A percentile compares a stretch with the other conserved stretches of the same genome.
Conservation (phyloP, 1,139 yeast genomes). For the Saccharomyces hybrid region DNA sequence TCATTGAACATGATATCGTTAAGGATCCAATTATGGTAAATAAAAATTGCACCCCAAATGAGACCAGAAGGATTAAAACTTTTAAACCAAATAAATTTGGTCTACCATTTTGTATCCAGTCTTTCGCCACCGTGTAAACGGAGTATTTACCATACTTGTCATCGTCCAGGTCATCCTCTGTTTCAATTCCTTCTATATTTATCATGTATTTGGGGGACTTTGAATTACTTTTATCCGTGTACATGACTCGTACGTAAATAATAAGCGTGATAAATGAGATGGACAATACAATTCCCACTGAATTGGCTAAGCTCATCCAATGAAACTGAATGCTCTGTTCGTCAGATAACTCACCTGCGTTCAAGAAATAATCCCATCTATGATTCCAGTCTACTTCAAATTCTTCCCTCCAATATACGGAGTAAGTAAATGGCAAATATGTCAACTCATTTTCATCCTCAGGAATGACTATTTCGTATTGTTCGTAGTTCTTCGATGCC, state of each 20-base stretch:
- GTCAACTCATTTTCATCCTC: constrained; percentile 31
- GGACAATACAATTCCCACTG: constrained; percentile 19
- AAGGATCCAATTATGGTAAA: constrained; percentile 59
- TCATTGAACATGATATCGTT: constrained; percentile 48
- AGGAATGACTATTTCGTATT: constrained; percentile 43
- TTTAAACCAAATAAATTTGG: constrained; percentile 8
- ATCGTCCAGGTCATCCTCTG: constrained; percentile 2
- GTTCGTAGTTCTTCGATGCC: constrained; percentile 48
- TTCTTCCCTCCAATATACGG: constrained; percentile 89
- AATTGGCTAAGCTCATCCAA: constrained; percentile 27
- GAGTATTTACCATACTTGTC: constrained; percentile 10
- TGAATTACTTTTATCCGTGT: constrained; percentile 6
- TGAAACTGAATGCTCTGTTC: constrained; percentile 19
- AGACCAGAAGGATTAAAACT: constrained; percentile 47
- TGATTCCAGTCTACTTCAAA: constrained; percentile 54
- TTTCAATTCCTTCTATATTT: constrained; percentile 4
- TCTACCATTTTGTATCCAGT: constrained; percentile 16
- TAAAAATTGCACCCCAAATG: constrained; percentile 67
- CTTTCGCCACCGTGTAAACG: constrained; percentile 10
- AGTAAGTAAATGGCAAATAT: constrained; percentile 66
- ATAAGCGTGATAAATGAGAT: constrained; percentile 19
- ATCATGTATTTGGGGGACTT: not conserved
- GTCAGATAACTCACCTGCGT: constrained; percentile 39
- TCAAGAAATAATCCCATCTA: constrained; percentile 70
- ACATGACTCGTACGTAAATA: constrained; percentile 10